phyloP scores from a whole-genome alignment of 2,329 filamentous ascomycete species.

The Botrytis aclada region DNA sequence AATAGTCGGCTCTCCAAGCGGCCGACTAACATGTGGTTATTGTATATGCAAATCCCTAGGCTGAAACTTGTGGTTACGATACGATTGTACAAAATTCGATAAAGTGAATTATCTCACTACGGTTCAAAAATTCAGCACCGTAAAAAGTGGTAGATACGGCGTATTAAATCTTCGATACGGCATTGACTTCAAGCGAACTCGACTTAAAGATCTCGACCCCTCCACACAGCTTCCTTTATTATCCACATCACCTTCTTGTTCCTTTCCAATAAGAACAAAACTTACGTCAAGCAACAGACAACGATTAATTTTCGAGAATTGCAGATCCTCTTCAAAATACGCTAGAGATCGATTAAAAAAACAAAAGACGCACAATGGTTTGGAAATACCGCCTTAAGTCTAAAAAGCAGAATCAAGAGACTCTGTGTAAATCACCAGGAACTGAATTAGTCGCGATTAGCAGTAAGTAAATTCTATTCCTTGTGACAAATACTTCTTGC shows the following conservation, averaged over 20 bases:
- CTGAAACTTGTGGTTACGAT: background rate
- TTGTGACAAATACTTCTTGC: no score
- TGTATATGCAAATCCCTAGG: background rate
- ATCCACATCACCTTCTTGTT: background rate
- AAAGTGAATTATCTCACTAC: background rate
- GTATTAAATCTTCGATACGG: background rate
- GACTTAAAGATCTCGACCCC: background rate
- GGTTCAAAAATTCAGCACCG: rapidly evolving
- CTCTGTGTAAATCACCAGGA: no score
- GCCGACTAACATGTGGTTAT: background rate
- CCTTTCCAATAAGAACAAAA: background rate
- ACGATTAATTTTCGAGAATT: rapidly evolving
- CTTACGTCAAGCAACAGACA: rapidly evolving
- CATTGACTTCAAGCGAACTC: background rate
- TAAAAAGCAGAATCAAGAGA: background rate
- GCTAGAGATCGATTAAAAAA: no score
- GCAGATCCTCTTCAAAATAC: background rate
- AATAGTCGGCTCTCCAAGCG: no score
- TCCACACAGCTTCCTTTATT: background rate
- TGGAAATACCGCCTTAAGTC: background rate
- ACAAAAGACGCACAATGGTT: background rate
- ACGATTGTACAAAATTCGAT: background rate
- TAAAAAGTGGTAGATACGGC: background rate
- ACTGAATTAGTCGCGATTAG: background rate
- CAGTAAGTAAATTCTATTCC: background rate